Percentiles rank a stretch among this genome's conserved stretches.
These are phyloP conservation scores for Allium cepa DNA, from an alignment of 106 monocot genomes.

Conservation along the genomic window DNA sequence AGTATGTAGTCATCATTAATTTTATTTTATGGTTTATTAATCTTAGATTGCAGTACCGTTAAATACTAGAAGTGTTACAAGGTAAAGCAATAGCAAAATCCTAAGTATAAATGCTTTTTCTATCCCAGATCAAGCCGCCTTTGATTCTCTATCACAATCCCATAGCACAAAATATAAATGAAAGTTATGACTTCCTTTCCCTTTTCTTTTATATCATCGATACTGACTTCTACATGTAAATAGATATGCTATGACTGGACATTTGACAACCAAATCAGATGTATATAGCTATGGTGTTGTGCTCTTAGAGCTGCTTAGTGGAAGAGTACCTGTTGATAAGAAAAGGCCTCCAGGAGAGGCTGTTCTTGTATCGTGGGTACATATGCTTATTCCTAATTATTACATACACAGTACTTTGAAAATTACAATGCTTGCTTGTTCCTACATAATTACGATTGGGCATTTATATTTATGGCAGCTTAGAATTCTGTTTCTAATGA, in stretches of 20 bases:
- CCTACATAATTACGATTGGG: no score
- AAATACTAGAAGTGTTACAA: no score
- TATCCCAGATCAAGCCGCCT: neutral
- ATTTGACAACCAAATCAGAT: constrained; percentile 99
- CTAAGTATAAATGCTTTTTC: no score
- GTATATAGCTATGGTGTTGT: constrained; percentile 99
- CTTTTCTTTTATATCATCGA: neutral
- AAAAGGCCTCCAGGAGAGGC: constrained; percentile 87
- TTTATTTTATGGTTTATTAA: no score
- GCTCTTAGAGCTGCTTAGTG: constrained; percentile 92
- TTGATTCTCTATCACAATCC: neutral
- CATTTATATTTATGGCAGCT: no score
- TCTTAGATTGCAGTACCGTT: no score
- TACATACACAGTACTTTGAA: no score
- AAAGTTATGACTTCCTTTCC: neutral
- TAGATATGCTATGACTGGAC: constrained; percentile 96
- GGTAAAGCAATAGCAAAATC: no score
- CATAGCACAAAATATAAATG: neutral
- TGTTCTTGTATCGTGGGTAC: constrained; percentile 87
- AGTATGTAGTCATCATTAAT: no score
- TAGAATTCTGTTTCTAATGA: no score
- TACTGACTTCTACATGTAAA: neutral
- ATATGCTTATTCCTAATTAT: neutral
- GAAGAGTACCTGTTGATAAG: constrained; percentile 96
- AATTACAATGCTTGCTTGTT: no score